Evolutionary conservation across 768 basidiomycete species (phyloP).

Genomic region (Boletus vinaceobasis): DNA sequence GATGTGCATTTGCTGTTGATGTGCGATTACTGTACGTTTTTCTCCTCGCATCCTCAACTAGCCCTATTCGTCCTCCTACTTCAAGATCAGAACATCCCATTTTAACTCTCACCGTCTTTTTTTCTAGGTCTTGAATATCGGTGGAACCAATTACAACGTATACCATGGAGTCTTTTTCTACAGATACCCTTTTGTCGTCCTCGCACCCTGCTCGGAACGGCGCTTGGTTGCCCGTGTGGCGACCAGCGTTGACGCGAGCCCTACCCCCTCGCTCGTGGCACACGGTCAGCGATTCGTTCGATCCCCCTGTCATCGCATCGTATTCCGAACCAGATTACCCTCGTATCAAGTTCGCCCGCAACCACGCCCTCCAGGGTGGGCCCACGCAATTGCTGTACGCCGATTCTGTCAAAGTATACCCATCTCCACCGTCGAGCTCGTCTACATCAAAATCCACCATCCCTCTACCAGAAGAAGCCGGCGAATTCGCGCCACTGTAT

Average conservation of each 20-base stretch:
- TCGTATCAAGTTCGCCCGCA: constrained; percentile 14
- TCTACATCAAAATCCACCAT: constrained; percentile 25
- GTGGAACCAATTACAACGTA: constrained; percentile 23
- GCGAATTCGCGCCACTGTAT: constrained; percentile 17
- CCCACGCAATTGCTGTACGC: constrained; percentile 13
- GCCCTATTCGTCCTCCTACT: too few relatives aligned
- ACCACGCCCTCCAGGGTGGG: constrained; percentile 11
- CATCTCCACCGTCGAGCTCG: constrained; percentile 28
- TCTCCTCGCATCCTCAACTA: neutral
- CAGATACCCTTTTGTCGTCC: constrained; percentile 27
- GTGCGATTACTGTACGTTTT: constrained; percentile 19
- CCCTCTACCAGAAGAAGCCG: constrained; percentile 25
- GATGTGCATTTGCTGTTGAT: constrained; percentile 28
- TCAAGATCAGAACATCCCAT: neutral
- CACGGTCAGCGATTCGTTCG: constrained; percentile 17
- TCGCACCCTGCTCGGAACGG: constrained; percentile 9
- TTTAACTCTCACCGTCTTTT: neutral
- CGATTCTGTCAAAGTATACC: constrained; percentile 23
- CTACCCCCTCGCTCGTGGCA: constrained; percentile 17
- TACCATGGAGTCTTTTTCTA: constrained; percentile 31
- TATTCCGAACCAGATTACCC: constrained; percentile 12
- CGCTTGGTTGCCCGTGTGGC: constrained; percentile 12
- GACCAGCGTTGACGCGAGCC: constrained; percentile 17
- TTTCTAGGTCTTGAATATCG: constrained; percentile 33
- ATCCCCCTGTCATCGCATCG: constrained; percentile 23